Evolutionary conservation across 1,139 yeast genomes (phyloP).

Genomic region (Yamadazyma dushanensis): DNA sequence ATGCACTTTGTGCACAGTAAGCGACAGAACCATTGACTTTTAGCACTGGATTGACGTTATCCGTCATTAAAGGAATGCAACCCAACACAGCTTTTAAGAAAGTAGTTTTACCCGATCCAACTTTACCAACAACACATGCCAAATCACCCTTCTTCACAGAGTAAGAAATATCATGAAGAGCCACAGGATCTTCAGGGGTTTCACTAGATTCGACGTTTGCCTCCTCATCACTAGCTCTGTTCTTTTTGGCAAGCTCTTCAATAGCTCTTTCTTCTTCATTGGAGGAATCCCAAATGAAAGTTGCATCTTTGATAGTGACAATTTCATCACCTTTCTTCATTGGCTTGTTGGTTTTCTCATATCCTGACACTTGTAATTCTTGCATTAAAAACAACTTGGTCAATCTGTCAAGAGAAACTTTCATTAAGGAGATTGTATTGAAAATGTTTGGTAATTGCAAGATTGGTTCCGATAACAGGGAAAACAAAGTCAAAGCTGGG

Average conservation of each 20-base stretch:
- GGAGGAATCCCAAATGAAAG: slow-evolving; percentile 23
- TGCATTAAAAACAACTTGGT: slow-evolving; percentile 31
- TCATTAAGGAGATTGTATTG: slow-evolving; percentile 28
- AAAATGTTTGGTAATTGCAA: slow-evolving; percentile 33
- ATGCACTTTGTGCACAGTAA: slow-evolving; percentile 38
- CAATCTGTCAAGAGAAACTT: slow-evolving; percentile 36
- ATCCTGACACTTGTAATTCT: slow-evolving; percentile 27
- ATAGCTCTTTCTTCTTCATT: slow-evolving; percentile 30
- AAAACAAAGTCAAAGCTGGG: slow-evolving; percentile 41
- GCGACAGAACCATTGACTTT: slow-evolving; percentile 29
- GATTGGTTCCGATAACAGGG: slow-evolving; percentile 36
- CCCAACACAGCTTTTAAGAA: slow-evolving; percentile 64
- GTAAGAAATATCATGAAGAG: slow-evolving; percentile 54
- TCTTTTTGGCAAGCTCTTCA: slow-evolving; percentile 23
- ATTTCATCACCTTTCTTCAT: slow-evolving; percentile 18
- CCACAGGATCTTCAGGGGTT: slow-evolving; percentile 26
- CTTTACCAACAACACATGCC: slow-evolving; percentile 73
- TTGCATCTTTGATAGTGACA: slow-evolving; percentile 20
- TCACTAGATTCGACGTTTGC: slow-evolving; percentile 23
- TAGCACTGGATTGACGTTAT: slow-evolving; percentile 8
- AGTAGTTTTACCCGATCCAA: slow-evolving; percentile 82
- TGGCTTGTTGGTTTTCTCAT: slow-evolving; percentile 15
- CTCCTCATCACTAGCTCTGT: slow-evolving; percentile 40
- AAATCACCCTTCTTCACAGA: slow-evolving; percentile 60
- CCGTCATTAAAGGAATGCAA: slow-evolving; percentile 31